Evolutionary conservation across 23 red algal genomes (phyloP).

Genomic region (Agarophyton chilense): DNA sequence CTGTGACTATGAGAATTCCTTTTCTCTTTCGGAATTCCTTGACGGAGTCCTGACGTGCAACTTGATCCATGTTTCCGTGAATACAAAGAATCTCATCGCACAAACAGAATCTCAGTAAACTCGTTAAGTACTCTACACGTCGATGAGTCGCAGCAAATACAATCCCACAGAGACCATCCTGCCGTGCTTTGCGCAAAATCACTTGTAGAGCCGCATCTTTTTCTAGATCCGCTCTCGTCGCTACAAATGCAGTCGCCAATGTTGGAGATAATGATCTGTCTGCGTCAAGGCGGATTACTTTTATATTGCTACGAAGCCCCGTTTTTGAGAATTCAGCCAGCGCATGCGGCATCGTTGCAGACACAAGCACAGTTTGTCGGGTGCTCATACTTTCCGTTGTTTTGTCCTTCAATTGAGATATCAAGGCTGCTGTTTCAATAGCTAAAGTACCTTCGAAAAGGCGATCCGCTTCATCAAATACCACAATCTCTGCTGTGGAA

Average conservation of each 20-base stretch:
- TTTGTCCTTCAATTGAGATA: constrained; percentile 56
- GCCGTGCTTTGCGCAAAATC: constrained; percentile 7
- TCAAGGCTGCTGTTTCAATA: constrained; percentile 70
- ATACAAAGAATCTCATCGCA: constrained; percentile 27
- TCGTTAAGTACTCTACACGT: constrained; percentile 75
- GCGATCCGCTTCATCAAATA: constrained; percentile 97
- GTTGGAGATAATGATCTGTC: constrained; percentile 79
- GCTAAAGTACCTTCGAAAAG: constrained; percentile 90
- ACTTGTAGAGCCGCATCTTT: constrained; percentile 45
- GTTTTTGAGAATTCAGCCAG: constrained; percentile 92
- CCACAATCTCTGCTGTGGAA: constrained; percentile 54
- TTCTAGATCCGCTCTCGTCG: constrained; percentile 31
- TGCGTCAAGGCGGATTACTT: constrained; percentile 88
- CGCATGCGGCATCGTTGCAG: constrained; percentile 91
- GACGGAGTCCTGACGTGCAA: constrained; percentile 67
- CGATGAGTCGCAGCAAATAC: constrained; percentile 92
- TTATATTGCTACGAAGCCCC: constrained; percentile 56
- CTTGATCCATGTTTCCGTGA: constrained; percentile 94
- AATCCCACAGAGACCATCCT: constrained; percentile 31
- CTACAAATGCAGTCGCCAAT: constrained; percentile 66
- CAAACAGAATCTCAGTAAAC: constrained; percentile 18
- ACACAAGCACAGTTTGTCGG: constrained; percentile 94
- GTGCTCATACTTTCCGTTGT: constrained; percentile 13
- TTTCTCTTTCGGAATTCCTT: constrained; percentile 63
- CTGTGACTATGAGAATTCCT: constrained; percentile 85